These are phyloP conservation scores for Ziziphus jujuba DNA, from an alignment of 306 rosid genomes.

Conservation along the genomic window DNA sequence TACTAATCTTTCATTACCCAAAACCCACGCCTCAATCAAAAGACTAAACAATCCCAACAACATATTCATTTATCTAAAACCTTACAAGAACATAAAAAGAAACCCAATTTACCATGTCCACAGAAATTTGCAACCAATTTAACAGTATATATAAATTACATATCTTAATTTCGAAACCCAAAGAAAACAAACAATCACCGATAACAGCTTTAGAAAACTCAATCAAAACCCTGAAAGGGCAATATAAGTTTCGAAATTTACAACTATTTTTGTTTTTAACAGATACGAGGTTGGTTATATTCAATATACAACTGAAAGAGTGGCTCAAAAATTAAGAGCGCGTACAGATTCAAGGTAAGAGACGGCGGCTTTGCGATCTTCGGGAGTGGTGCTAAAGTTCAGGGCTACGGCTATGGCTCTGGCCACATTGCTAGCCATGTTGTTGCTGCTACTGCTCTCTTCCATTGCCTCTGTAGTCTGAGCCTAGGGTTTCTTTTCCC, in stretches of 20 bases:
- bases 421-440: slow-evolving; percentile 66
- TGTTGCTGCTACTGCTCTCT: slow-evolving; percentile 24
- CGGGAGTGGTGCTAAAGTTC: slow-evolving; percentile 76
- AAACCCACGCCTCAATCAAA: too few relatives aligned
- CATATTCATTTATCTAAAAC: too few relatives aligned
- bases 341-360: slow-evolving; percentile 75
- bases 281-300: background rate
- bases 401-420: slow-evolving; percentile 79
- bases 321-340: background rate
- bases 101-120: too few relatives aligned
- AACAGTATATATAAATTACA: background rate
- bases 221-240: background rate
- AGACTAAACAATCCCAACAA: too few relatives aligned
- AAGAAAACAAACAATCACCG: background rate
- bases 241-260: background rate
- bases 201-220: slow-evolving; percentile 6
- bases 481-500: slow-evolving; percentile 4
- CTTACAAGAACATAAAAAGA: too few relatives aligned
- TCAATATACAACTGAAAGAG: background rate
- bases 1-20: too few relatives aligned
- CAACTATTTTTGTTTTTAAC: background rate
- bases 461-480: slow-evolving; percentile 61
- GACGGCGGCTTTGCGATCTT: slow-evolving; percentile 69
- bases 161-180: background rate
- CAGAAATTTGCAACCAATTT: background rate